These are phyloP conservation scores for Tetrapisispora arboricola DNA, from an alignment of 805 yeast genomes.

Conservation along the genomic window DNA sequence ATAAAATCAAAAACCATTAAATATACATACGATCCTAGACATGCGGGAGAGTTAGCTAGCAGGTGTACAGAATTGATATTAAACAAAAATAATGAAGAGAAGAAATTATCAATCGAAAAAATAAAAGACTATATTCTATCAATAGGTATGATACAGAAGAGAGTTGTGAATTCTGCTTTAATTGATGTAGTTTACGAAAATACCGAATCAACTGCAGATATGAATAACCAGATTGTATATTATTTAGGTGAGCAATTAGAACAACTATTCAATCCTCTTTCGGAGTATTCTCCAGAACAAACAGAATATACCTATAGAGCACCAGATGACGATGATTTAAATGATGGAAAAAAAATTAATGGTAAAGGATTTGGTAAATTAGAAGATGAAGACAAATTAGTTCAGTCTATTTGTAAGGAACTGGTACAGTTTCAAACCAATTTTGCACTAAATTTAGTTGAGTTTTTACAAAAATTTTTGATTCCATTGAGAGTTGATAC, in stretches of 20 bases:
- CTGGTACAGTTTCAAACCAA: constrained; percentile 61
- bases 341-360: neutral
- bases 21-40: constrained; percentile 64
- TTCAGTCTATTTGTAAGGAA: constrained; percentile 44
- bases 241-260: constrained; percentile 79
- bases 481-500: constrained; percentile 70
- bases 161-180: constrained; percentile 39
- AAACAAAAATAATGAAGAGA: constrained; percentile 31
- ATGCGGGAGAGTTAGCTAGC: constrained; percentile 74
- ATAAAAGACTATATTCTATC: constrained; percentile 42
- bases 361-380: constrained; percentile 23
- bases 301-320: constrained; percentile 61
- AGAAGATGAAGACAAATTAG: neutral
- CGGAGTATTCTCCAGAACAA: constrained; percentile 87
- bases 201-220: constrained; percentile 40
- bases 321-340: constrained; percentile 30
- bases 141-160: constrained; percentile 47
- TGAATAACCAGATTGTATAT: constrained; percentile 67
- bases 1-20: constrained; percentile 9
- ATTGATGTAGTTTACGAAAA: constrained; percentile 70
- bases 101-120: constrained; percentile 34
- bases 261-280: constrained; percentile 77
- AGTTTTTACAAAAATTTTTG: constrained; percentile 65
- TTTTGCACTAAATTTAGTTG: constrained; percentile 60
- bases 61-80: constrained; percentile 32